phyloP scores from a whole-genome alignment of 306 rosid species.

The Albizia julibrissin region DNA sequence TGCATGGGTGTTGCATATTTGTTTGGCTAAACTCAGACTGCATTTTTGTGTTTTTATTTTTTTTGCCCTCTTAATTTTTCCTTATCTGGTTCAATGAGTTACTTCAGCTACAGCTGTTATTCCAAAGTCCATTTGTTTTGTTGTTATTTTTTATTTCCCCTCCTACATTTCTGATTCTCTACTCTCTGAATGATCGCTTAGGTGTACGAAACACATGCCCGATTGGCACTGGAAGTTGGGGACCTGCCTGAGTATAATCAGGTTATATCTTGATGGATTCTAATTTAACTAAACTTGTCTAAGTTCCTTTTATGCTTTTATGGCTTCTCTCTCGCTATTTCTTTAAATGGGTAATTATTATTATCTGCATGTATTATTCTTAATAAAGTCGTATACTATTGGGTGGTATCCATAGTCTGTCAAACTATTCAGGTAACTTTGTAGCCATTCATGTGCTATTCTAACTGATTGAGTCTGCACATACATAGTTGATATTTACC shows the following conservation, averaged over 20 bases:
- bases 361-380: slow-evolving; percentile 7
- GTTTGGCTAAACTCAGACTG: slow-evolving; percentile 17
- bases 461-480: slow-evolving; percentile 4
- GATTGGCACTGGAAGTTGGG: slow-evolving; percentile 84
- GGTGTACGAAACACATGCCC: slow-evolving; percentile 99
- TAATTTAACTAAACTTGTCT: not conserved
- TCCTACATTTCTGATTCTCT: not conserved
- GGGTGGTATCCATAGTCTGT: slow-evolving; percentile 2
- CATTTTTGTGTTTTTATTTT: not conserved
- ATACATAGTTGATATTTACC: not conserved
- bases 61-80: not conserved
- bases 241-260: slow-evolving; percentile 96
- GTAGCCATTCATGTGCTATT: slow-evolving; percentile 32
- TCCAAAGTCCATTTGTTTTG: not conserved
- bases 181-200: slow-evolving; percentile 39
- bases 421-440: not conserved
- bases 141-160: not conserved
- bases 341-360: slow-evolving; percentile 9
- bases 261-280: slow-evolving; percentile 46
- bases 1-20: slow-evolving; percentile 50
- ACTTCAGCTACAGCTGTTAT: not conserved
- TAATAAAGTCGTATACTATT: slow-evolving; percentile 16
- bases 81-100: not conserved
- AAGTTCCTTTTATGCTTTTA: not conserved
- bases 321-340: slow-evolving; percentile 6